Percentiles rank a stretch among this genome's conserved stretches.
phyloP scores from a whole-genome alignment of 495 filamentous ascomycete genomes.

The Trichocladium antarcticum region DNA sequence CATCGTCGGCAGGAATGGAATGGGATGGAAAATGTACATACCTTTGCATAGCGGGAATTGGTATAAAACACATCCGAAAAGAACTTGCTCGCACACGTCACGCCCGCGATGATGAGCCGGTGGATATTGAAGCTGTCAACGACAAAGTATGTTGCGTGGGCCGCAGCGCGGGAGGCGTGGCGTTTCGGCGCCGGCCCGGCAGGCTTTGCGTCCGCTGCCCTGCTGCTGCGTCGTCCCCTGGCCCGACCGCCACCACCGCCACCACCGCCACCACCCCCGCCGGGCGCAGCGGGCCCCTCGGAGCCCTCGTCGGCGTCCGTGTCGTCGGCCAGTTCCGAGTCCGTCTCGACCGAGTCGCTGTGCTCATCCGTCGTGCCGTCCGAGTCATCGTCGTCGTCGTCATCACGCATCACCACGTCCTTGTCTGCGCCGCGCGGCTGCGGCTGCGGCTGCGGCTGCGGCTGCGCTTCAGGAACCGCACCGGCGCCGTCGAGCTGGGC shows the following conservation, averaged over 20 bases:
- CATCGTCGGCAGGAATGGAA: too few species aligned
- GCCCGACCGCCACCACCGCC: too few species aligned
- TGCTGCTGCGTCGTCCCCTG: not conserved
- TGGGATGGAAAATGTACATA: constrained; percentile 31
- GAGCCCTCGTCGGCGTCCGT: constrained; percentile 28
- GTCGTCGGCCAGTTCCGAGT: constrained; percentile 31
- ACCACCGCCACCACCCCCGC: too few species aligned
- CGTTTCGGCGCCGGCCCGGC: constrained; percentile 6
- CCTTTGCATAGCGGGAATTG: constrained; percentile 98
- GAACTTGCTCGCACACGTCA: constrained; percentile 98
- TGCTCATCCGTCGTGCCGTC: constrained; percentile 5
- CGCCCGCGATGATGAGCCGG: constrained; percentile 88
- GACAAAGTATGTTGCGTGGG: constrained; percentile 63
- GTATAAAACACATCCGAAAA: constrained; percentile 99
- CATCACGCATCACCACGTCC: constrained; percentile 30
- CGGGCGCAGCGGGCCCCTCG: not conserved
- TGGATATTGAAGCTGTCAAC: constrained; percentile 99
- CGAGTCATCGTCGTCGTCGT: constrained; percentile 20
- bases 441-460: constrained; percentile 7
- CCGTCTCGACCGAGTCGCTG: constrained; percentile 24
- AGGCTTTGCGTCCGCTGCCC: not conserved
- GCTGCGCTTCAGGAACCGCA: constrained; percentile 6
- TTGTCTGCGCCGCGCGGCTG: constrained; percentile 4
- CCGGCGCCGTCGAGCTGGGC: constrained; percentile 19
- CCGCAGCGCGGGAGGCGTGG: not conserved